Evolutionary conservation across 169 alveolate species (phyloP), one percentile per base, ranked within the genome.

Genomic region (Plasmodium chabaudi): DNA sequence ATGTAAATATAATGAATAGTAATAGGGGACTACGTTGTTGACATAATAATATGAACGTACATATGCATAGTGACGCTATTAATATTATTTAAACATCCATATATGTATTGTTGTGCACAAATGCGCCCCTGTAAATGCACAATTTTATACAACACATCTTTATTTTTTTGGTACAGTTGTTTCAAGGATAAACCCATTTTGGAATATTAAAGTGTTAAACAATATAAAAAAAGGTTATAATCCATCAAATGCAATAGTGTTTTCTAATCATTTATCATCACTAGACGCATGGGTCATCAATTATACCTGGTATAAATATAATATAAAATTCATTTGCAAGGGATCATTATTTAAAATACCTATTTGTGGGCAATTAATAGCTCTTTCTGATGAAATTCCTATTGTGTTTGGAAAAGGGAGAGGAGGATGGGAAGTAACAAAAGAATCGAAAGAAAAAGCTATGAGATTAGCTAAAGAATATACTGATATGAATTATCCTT

Each of bases 391-490:
- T 12, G 94, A 73, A 25, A 47, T 92, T 39, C 94, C 95, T 39
- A 34, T 92, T 53, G 46, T 87, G 72, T 93, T 89, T 69, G 89
- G 90, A 15, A 79, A 88, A 82, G 95, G 88, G 51, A 74, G 65
- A 64, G 95, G 96, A 9, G 96, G 96, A 59, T 94, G 96, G 96
- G 96, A 90, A 53, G 75, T 92, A 17, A 79, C 75, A 23, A 87
- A 71, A 39, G 96, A 94, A 17, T 67, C 92, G n/a, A 75, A 74
- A 49, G 87, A 84, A 42, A 71, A 82, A 13, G 61, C 91, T 89
- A 92, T 94, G 93, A 82, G 82, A 46, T 47, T 55, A 53, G 88
- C 94, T 71, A 70, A 49, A 84, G 89, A 69, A 27, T 89, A 87
- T 60, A 82, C 60, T 51, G 64, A 70, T 15, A 19, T 88, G 55